Conservation (phyloP, 352 stramenopile genomes). For the Phytophthora agathidicida region DNA sequence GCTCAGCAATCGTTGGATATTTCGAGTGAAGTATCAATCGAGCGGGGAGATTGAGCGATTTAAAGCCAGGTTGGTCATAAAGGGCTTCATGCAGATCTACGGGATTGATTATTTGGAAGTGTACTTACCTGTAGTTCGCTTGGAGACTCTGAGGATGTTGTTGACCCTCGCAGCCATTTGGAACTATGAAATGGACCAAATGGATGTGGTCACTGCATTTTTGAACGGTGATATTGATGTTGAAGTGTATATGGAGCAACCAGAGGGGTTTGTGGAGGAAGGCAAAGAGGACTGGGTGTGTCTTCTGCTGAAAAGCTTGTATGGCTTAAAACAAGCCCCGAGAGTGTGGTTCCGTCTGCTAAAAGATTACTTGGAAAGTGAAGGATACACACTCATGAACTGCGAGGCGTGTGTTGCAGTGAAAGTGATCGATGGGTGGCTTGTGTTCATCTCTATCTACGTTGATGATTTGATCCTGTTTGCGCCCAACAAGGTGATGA, state of each 20-base stretch:
- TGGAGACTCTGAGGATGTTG: constrained; percentile 1
- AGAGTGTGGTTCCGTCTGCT: constrained; percentile 30
- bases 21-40: constrained; percentile 2
- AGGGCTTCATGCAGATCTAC: constrained; percentile 8
- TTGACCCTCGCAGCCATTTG: constrained; percentile 4
- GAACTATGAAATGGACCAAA: constrained; percentile 18
- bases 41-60: constrained; percentile 4
- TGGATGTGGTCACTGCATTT: constrained; percentile 13
- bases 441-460: constrained; percentile 30
- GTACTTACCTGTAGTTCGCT: neutral
- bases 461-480: constrained; percentile 34
- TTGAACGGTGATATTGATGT: constrained; percentile 22
- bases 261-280: constrained; percentile 7
- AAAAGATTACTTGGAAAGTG: constrained; percentile 10
- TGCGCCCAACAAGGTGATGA: constrained; percentile 14
- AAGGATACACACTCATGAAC: constrained; percentile 20
- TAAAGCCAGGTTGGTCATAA: constrained; percentile 6
- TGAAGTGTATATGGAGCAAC: constrained; percentile 28
- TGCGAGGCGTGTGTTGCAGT: constrained; percentile 27
- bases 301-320: constrained; percentile 17
- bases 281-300: constrained; percentile 24
- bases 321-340: constrained; percentile 30
- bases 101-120: constrained; percentile 8
- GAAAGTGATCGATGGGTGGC: constrained; percentile 9
- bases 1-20: constrained; percentile 8